Base-by-base conservation (phyloP, 441 rosid genomes). In the Viola pubescens region DNA sequence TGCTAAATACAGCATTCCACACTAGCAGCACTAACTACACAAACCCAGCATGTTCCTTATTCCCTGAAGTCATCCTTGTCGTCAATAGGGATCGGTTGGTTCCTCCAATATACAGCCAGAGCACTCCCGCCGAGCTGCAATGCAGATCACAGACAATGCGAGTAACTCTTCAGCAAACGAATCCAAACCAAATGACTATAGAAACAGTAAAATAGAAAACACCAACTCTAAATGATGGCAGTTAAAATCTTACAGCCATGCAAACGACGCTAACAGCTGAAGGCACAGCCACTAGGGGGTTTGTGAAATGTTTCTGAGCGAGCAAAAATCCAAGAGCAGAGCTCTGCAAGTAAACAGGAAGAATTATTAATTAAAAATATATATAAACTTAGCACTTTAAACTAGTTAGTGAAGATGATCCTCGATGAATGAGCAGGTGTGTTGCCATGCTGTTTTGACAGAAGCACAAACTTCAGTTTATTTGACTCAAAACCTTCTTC, bases 231-330 rank as follows among this genome's bases (percentile, higher is more conserved):
- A 11, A 14, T 1, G 9, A 48, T 6, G n/a, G 37, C 6, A 40
- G 40, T 6, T 54, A 38, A 46, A 47, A 39, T 48, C 84, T 70
- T 87, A 92, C 98, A 49, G 94, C 98, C 98, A 89, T 92, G 74
- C 86, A 87, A 65, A 92, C 98, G 42, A 92, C 97, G 8, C 98
- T 92, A 59, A 92, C 94, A 37, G 97, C 98, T 50, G 98, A 92
- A 58, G 97, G 98, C 63, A 89, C 97, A n/a, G 92, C 92, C 4
- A 92, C 98, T 0, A 89, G 85, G 49, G 96, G 96, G 64, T 92
- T 92, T 10, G 86, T 84, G 63, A 92, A 92, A 80, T 92, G 96
- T 70, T 75, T 92, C 76, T 87, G 94, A 4, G 97, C 97, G 4
- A 92, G 97, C 64, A 87, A 81, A 78, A 87, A 92, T 12, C 97